Percentiles rank a stretch among this genome's conserved stretches.
phyloP scores from a whole-genome alignment of 139 green algal genomes.

The Zygnema cylindricum region DNA sequence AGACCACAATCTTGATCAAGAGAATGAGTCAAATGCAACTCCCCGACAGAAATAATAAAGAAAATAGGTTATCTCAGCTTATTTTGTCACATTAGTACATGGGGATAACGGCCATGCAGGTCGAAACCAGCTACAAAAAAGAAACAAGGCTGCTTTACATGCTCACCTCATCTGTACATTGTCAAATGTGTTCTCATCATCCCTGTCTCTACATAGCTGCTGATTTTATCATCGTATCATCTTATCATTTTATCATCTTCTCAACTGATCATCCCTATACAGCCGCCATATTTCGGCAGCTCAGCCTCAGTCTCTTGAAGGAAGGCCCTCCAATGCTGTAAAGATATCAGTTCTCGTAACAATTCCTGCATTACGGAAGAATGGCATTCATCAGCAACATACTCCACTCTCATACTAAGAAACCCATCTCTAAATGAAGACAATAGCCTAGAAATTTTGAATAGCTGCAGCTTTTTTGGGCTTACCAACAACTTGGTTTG shows the following conservation, averaged over 20 bases:
- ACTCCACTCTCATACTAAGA: neutral
- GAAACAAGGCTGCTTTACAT: no score
- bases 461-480: conserved; percentile 1
- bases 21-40: no score
- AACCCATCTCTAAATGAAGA: neutral
- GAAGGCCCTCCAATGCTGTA: conserved; percentile 40
- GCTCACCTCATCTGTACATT: no score
- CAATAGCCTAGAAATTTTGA: neutral
- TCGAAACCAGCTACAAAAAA: no score
- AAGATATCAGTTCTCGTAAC: conserved; percentile 57
- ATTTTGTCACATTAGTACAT: no score
- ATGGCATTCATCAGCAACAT: conserved; percentile 14
- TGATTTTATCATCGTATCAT: no score
- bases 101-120: no score
- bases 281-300: neutral
- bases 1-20: no score
- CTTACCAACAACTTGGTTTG: conserved; percentile 46
- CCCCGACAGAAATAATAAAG: no score
- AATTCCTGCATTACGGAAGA: conserved; percentile 38
- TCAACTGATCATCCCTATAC: no score
- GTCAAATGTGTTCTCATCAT: neutral
- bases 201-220: neutral
- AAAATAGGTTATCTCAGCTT: no score
- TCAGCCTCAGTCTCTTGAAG: neutral
- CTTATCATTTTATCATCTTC: neutral